A percentile compares a stretch with the other conserved stretches of the same genome.
These are phyloP conservation scores for Sequoiadendron giganteum DNA, from an alignment of 75 land plant genomes.

Conservation along the genomic window DNA sequence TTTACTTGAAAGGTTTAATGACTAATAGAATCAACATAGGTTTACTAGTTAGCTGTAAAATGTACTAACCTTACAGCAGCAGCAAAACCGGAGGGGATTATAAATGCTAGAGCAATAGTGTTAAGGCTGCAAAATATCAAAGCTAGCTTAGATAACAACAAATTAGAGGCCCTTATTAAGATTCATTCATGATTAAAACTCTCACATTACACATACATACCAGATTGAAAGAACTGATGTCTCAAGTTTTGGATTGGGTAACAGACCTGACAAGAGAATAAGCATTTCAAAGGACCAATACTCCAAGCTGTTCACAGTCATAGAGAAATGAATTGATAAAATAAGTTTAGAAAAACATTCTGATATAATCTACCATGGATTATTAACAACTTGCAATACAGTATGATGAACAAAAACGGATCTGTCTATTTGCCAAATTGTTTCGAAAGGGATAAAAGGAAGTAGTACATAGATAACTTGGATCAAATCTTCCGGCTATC, in stretches of 20 bases:
- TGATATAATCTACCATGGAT: no score
- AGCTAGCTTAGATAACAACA: neutral
- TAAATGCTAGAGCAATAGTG: constrained; percentile 32
- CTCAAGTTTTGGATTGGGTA: constrained; percentile 75
- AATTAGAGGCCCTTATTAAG: no score
- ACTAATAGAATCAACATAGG: neutral
- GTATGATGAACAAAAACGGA: neutral
- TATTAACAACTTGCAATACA: no score
- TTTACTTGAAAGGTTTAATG: neutral
- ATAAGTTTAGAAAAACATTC: neutral
- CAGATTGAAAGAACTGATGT: constrained; percentile 61
- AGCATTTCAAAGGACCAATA: constrained; percentile 68
- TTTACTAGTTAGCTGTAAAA: neutral
- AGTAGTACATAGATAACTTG: neutral
- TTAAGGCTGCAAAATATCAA: constrained; percentile 33
- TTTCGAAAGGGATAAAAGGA: neutral
- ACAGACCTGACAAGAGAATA: constrained; percentile 64
- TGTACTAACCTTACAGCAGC: constrained; percentile 48
- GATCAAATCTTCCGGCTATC: neutral
- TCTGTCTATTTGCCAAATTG: neutral
- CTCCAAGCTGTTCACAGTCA: constrained; percentile 48
- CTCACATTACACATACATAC: constrained; percentile 16
- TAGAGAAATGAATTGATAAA: neutral
- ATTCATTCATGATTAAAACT: constrained; percentile 34
- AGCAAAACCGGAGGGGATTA: constrained; percentile 57